Conservation (phyloP, 805 yeast species). For the Yamadazyma kitorensis region DNA sequence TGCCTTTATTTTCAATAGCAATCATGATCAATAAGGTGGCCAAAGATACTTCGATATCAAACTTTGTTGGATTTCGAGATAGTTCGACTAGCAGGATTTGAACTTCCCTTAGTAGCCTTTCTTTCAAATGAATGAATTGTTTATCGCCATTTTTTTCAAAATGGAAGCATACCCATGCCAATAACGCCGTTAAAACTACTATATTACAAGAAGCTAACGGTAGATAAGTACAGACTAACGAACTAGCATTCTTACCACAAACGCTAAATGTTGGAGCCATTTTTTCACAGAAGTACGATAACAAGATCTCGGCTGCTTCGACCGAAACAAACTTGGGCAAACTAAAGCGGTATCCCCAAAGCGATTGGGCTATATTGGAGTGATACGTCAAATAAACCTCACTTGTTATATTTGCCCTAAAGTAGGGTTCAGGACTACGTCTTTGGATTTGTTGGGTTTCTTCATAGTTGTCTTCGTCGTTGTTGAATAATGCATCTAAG, state of each 20-base stretch:
- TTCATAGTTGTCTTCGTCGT: background rate
- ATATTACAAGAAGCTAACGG: constrained; percentile 5
- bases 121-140: constrained; percentile 1
- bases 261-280: constrained; percentile 7
- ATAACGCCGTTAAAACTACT: constrained; percentile 2
- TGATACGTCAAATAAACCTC: constrained; percentile 1
- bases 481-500: background rate
- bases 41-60: constrained; percentile 4
- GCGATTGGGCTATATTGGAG: background rate
- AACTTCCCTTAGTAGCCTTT: constrained; percentile 1
- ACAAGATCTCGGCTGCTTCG: too few species aligned
- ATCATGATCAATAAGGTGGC: constrained; percentile 7
- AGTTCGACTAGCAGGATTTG: background rate
- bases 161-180: constrained; percentile 5
- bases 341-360: constrained; percentile 1
- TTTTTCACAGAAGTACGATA: constrained; percentile 3
- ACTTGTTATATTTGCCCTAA: constrained; percentile 2
- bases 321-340: constrained; percentile 2
- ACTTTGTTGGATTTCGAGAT: background rate
- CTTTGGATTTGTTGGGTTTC: background rate
- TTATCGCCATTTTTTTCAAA: constrained; percentile 5
- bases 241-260: constrained; percentile 1
- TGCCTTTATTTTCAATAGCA: constrained; percentile 5
- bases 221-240: constrained; percentile 6
- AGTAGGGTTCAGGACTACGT: background rate